These are phyloP conservation scores for Peribolospora kevripleyi DNA, from an alignment of 768 basidiomycete species.

Conservation along the genomic window DNA sequence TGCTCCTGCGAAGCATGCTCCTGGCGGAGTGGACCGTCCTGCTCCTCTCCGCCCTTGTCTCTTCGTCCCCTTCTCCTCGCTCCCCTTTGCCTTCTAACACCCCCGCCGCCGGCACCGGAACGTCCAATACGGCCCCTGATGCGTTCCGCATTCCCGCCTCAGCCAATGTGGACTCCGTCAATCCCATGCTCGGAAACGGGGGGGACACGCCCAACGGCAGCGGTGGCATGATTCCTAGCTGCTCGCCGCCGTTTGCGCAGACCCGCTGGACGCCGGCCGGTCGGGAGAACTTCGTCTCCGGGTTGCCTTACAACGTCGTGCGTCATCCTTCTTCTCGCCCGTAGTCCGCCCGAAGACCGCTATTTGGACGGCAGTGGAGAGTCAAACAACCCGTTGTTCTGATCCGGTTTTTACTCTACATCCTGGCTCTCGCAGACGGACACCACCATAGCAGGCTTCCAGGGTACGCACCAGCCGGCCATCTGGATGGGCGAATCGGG, in stretches of 20 bases:
- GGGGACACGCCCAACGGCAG: constrained; percentile 18
- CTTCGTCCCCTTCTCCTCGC: no score
- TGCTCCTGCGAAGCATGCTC: no score
- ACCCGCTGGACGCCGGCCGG: constrained; percentile 68
- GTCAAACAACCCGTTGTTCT: constrained; percentile 13
- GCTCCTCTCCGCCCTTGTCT: no score
- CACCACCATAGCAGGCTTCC: constrained; percentile 41
- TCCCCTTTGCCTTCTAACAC: no score
- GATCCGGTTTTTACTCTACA: no score
- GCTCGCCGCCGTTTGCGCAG: constrained; percentile 53
- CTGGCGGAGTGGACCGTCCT: no score
- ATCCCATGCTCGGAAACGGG: neutral
- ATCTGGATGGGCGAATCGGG: constrained; percentile 17
- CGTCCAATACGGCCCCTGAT: no score
- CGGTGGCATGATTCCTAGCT: constrained; percentile 20
- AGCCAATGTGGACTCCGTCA: constrained; percentile 16
- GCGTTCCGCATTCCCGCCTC: no score
- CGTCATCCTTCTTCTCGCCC: neutral
- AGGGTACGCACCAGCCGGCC: constrained; percentile 58
- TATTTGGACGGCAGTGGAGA: neutral
- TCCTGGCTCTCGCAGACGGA: constrained; percentile 23
- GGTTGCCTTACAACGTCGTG: constrained; percentile 39
- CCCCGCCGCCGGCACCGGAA: no score
- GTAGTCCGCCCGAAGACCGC: neutral
- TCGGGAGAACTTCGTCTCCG: constrained; percentile 47